Evolutionary conservation across 2,329 filamentous ascomycete species (phyloP).

Genomic region (Penicillium nordicum): DNA sequence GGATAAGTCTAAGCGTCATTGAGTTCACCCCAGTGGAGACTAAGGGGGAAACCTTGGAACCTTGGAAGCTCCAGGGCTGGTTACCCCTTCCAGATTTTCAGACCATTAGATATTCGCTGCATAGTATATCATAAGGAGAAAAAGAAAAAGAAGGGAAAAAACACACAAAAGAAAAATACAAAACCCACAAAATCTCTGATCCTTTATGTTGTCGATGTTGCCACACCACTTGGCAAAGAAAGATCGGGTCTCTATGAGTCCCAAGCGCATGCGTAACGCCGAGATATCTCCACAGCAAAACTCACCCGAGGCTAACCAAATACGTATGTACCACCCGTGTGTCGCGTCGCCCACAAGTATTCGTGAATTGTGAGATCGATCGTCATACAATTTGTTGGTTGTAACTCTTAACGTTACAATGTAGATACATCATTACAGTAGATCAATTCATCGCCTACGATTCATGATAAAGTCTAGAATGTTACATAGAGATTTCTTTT

Average conservation of each 20-base stretch:
- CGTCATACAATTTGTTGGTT: background rate
- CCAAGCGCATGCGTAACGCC: background rate
- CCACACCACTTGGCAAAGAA: background rate
- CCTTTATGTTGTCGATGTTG: background rate
- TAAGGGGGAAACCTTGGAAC: background rate
- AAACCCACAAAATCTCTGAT: background rate
- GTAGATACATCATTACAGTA: background rate
- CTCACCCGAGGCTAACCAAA: background rate
- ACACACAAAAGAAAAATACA: background rate
- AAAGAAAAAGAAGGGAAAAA: background rate
- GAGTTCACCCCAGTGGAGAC: conserved; percentile 2
- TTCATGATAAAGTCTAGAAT: background rate
- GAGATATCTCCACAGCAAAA: background rate
- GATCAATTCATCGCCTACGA: background rate
- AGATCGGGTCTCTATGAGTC: background rate
- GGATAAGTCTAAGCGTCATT: conserved; percentile 22
- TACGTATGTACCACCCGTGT: background rate
- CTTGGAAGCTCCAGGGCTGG: background rate
- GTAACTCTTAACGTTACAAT: background rate
- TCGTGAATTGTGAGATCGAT: background rate
- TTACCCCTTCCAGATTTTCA: background rate
- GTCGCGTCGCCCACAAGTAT: background rate
- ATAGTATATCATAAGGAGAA: background rate
- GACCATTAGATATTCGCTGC: background rate
- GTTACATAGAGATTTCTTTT: background rate